Evolutionary conservation across 352 stramenopile species (phyloP).

Genomic region (Phytophthora chlamydospora): DNA sequence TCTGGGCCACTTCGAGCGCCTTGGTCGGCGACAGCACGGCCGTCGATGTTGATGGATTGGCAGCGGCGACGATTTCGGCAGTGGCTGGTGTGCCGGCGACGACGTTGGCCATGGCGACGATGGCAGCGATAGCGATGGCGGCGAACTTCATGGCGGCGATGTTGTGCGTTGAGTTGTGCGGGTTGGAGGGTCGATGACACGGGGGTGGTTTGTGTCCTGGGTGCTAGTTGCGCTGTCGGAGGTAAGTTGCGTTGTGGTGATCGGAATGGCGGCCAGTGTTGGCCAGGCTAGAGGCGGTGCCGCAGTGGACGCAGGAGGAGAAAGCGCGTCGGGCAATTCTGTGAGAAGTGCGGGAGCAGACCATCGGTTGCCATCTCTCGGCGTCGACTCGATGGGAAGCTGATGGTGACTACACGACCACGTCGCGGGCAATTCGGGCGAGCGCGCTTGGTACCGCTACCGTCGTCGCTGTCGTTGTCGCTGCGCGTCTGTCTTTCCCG

Average conservation of each 20-base stretch:
- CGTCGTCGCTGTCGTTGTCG: neutral
- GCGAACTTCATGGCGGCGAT: constrained; percentile 1
- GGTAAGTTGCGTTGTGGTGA: constrained; percentile 12
- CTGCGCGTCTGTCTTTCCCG: constrained; percentile 1
- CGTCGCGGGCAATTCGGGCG: constrained; percentile 1
- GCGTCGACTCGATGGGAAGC: constrained; percentile 1
- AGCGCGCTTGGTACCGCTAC: constrained; percentile 1
- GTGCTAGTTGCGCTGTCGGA: constrained; percentile 5
- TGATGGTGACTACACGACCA: constrained; percentile 5
- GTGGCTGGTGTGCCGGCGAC: too few relatives aligned
- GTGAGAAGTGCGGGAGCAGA: neutral
- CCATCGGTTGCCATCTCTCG: constrained; percentile 1
- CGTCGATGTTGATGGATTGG: neutral
- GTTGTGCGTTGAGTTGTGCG: neutral
- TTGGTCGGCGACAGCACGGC: constrained; percentile 13
- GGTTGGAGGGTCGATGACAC: neutral
- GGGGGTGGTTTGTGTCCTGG: neutral
- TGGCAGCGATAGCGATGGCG: neutral
- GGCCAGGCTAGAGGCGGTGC: too few relatives aligned
- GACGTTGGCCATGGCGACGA: neutral
- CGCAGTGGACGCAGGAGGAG: too few relatives aligned
- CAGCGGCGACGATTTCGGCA: neutral
- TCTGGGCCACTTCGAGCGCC: constrained; percentile 16
- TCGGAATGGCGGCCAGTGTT: too few relatives aligned
- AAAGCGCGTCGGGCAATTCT: too few relatives aligned